Evolutionary conservation across 1,284 basidiomycete genomes (phyloP).

Genomic region (Cutaneotrichosporon sp.): DNA sequence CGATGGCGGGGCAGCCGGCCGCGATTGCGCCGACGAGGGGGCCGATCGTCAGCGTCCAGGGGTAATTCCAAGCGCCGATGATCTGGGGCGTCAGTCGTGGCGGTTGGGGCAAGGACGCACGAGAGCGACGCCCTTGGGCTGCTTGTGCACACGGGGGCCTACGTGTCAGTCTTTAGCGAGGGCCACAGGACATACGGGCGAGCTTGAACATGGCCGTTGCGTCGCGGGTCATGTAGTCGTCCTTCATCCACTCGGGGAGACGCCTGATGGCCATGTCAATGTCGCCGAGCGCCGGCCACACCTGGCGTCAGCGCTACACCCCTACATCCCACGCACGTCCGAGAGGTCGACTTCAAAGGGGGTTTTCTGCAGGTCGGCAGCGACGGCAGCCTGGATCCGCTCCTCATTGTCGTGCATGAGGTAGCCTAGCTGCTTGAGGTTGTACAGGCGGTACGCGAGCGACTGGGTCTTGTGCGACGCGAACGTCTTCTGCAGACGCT

Average conservation of each 20-base stretch:
- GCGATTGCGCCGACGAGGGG: constrained; percentile 70
- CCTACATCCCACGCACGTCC: constrained; percentile 36
- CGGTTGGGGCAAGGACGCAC: constrained; percentile 38
- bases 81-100: constrained; percentile 25
- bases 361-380: constrained; percentile 57
- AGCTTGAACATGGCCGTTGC: constrained; percentile 38
- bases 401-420: constrained; percentile 59
- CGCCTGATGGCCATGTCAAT: constrained; percentile 60
- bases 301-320: constrained; percentile 16
- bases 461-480: constrained; percentile 53
- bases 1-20: constrained; percentile 65
- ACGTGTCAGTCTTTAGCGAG: constrained; percentile 51
- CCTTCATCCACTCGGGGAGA: constrained; percentile 69
- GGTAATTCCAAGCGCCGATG: constrained; percentile 54
- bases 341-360: constrained; percentile 26
- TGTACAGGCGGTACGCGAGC: constrained; percentile 57
- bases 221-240: constrained; percentile 59
- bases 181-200: constrained; percentile 25
- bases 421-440: constrained; percentile 60
- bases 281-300: constrained; percentile 56
- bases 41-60: constrained; percentile 52
- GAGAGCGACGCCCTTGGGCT: constrained; percentile 68
- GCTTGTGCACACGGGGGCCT: constrained; percentile 63
- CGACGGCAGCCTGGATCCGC: constrained; percentile 52
- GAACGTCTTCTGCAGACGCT: constrained; percentile 53